phyloP scores from a whole-genome alignment of 768 basidiomycete genomes.

The Tylopilus vinaceipallidus region DNA sequence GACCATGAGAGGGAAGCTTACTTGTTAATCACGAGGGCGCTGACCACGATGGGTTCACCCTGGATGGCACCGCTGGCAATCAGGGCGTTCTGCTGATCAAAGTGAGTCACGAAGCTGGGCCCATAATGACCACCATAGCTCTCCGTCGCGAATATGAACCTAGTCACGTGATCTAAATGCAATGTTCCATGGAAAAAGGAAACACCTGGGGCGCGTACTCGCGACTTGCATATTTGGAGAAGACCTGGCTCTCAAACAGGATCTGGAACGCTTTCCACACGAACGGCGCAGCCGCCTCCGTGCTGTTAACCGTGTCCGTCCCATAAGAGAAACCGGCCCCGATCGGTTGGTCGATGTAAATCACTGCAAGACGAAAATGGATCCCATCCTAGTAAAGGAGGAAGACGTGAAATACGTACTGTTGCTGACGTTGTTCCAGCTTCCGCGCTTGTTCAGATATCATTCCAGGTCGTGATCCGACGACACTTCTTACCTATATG shows the following conservation, averaged over 20 bases:
- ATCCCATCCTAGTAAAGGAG: neutral
- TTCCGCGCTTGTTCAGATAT: conserved; percentile 18
- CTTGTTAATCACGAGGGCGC: conserved; percentile 68
- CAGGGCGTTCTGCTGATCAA: conserved; percentile 57
- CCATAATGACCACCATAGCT: conserved; percentile 71
- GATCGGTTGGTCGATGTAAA: conserved; percentile 71
- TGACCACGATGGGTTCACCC: conserved; percentile 53
- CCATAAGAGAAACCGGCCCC: conserved; percentile 66
- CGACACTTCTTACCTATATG: conserved; percentile 46
- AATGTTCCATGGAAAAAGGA: neutral
- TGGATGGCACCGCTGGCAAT: conserved; percentile 44
- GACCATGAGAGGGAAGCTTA: conserved; percentile 11
- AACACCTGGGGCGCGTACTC: too few relatives aligned
- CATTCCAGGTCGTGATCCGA: too few relatives aligned
- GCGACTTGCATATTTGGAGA: conserved; percentile 44
- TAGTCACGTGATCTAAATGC: conserved; percentile 15
- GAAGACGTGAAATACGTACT: conserved; percentile 42
- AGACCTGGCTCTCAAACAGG: conserved; percentile 54
- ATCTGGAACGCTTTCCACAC: conserved; percentile 66
- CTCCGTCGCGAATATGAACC: conserved; percentile 64
- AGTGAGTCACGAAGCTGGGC: conserved; percentile 61
- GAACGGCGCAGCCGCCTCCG: conserved; percentile 49
- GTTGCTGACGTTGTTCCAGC: conserved; percentile 71
- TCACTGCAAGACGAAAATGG: conserved; percentile 39
- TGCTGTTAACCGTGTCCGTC: conserved; percentile 48